Percentiles rank a stretch among this genome's conserved stretches.
Conservation (phyloP, 805 yeast species). For the Vanderwaltozyma verrucispora region DNA sequence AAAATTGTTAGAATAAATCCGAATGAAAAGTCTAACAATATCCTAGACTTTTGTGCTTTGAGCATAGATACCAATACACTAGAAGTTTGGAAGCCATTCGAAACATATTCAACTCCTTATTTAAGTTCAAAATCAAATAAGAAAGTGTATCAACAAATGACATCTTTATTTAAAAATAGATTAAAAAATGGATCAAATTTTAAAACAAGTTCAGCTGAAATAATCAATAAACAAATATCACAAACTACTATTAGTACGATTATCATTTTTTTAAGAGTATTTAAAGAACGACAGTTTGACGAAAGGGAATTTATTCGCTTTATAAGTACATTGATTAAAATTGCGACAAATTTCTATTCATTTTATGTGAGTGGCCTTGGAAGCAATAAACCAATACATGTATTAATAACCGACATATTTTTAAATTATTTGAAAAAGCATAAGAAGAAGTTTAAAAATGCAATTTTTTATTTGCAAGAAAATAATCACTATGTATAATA, state of each 20-base stretch:
- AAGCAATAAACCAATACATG: background rate
- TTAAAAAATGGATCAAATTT: constrained; percentile 6
- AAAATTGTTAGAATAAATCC: constrained; percentile 30
- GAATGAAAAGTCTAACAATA: background rate
- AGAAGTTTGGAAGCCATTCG: constrained; percentile 29
- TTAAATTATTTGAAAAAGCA: background rate
- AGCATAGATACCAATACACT: constrained; percentile 28
- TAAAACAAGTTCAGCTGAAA: background rate
- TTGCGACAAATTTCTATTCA: background rate
- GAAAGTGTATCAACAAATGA: constrained; percentile 18
- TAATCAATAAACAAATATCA: constrained; percentile 4
- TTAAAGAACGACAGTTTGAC: background rate
- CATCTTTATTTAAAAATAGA: constrained; percentile 25
- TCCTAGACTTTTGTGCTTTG: constrained; percentile 35
- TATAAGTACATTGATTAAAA: background rate
- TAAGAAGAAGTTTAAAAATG: constrained; percentile 1
- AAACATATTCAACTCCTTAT: constrained; percentile 9
- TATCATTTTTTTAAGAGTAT: constrained; percentile 1
- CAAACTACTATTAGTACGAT: constrained; percentile 4
- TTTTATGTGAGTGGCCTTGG: background rate
- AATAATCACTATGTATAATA: background rate
- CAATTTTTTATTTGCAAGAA: constrained; percentile 1
- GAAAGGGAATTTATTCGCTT: background rate
- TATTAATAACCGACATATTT: background rate
- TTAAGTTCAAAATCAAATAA: constrained; percentile 7